phyloP scores from a whole-genome alignment of 1,284 basidiomycete species.

The Apiotrichum sp. region DNA sequence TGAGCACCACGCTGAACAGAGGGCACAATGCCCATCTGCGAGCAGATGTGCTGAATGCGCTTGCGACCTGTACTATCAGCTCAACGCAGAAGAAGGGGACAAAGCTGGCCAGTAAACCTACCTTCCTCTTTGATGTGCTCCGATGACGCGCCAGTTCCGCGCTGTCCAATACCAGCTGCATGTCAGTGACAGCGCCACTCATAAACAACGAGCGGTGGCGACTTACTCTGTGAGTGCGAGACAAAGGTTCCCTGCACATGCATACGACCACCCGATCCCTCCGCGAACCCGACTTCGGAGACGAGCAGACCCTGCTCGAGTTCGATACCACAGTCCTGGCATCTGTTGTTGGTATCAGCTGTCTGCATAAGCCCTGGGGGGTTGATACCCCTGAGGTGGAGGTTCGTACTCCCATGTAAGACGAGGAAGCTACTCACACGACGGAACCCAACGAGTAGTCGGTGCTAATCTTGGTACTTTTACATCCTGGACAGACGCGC shows the following conservation, averaged over 20 bases:
- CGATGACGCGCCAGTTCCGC: slow-evolving; percentile 21
- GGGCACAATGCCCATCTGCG: slow-evolving; percentile 69
- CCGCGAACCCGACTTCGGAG: slow-evolving; percentile 87
- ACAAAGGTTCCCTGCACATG: slow-evolving; percentile 95
- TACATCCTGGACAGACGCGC: slow-evolving; percentile 33
- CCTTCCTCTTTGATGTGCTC: slow-evolving; percentile 38
- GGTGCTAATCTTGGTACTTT: slow-evolving; percentile 21
- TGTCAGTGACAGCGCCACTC: not conserved
- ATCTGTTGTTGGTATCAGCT: slow-evolving; percentile 44
- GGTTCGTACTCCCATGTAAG: not conserved
- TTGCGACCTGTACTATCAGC: slow-evolving; percentile 56
- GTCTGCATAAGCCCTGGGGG: no score
- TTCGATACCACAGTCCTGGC: slow-evolving; percentile 76
- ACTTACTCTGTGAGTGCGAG: slow-evolving; percentile 76
- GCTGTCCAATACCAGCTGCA: slow-evolving; percentile 27
- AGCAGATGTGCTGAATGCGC: slow-evolving; percentile 74
- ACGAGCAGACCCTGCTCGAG: slow-evolving; percentile 93
- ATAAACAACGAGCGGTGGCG: slow-evolving; percentile 41
- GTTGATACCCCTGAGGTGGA: no score
- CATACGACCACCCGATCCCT: slow-evolving; percentile 84
- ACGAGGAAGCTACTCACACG: slow-evolving; percentile 23
- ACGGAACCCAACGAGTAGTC: slow-evolving; percentile 33
- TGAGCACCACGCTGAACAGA: slow-evolving; percentile 74
- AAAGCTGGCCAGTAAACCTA: slow-evolving; percentile 11
- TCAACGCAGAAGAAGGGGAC: not conserved